These are phyloP conservation scores for Tephrocybe rancida DNA, from an alignment of 768 basidiomycete genomes.

Conservation along the genomic window DNA sequence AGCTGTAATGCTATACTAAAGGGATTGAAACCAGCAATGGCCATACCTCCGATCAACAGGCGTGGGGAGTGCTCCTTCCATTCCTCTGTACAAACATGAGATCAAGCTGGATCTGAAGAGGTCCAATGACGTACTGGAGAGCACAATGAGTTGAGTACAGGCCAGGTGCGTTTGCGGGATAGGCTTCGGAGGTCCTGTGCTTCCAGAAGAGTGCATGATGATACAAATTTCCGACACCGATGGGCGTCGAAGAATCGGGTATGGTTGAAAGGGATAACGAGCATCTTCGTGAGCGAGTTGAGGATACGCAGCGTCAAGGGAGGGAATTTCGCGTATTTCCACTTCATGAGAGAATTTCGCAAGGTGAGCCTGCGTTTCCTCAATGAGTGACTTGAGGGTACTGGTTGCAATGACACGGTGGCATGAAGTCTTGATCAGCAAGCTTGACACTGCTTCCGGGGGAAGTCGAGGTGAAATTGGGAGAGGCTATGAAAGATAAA, in stretches of 20 bases:
- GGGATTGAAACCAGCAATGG: slow-evolving; percentile 33
- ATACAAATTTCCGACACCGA: slow-evolving; percentile 17
- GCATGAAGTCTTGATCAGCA: slow-evolving; percentile 1
- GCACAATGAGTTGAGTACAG: slow-evolving; percentile 19
- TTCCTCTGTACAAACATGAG: background rate
- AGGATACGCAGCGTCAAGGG: slow-evolving; percentile 7
- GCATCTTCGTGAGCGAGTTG: slow-evolving; percentile 10
- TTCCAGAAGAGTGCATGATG: slow-evolving; percentile 40
- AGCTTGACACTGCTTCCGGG: background rate
- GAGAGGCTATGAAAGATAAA: slow-evolving; percentile 23
- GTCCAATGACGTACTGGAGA: slow-evolving; percentile 20
- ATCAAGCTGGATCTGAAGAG: background rate
- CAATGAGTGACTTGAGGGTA: slow-evolving; percentile 20
- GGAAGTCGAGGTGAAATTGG: slow-evolving; percentile 25
- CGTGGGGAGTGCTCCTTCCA: slow-evolving; percentile 9
- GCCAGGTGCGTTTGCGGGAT: slow-evolving; percentile 27
- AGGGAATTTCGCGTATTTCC: slow-evolving; percentile 9
- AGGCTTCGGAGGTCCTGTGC: slow-evolving; percentile 37
- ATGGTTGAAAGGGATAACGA: slow-evolving; percentile 6
- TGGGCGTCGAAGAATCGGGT: slow-evolving; percentile 6
- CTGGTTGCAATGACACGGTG: slow-evolving; percentile 18
- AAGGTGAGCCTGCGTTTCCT: slow-evolving; percentile 18
- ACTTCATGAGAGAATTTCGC: slow-evolving; percentile 5
- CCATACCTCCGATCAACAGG: slow-evolving; percentile 23
- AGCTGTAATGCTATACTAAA: slow-evolving; percentile 26